phyloP scores from a whole-genome alignment of 192 early-diverging fungal genomes.

The Powellomyces hirtus region DNA sequence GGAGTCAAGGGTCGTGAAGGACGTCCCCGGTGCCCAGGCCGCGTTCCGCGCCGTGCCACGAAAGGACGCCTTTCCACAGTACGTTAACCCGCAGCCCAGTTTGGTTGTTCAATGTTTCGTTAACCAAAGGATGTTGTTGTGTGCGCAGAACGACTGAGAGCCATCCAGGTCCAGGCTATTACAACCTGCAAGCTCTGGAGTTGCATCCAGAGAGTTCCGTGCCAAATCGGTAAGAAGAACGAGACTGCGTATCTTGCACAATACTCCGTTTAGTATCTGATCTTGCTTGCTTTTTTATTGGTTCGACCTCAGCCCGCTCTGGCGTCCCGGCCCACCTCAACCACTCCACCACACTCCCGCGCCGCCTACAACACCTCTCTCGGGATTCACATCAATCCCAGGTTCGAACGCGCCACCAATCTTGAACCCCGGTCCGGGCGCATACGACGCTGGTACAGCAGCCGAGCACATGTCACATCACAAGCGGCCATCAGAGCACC shows the following conservation, averaged over 20 bases:
- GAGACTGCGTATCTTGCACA: too few species aligned
- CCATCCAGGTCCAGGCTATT: too few species aligned
- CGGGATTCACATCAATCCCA: conserved; percentile 22
- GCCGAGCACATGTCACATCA: conserved; percentile 24
- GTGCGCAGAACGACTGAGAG: too few species aligned
- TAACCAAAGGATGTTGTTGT: too few species aligned
- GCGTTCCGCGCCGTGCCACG: conserved; percentile 34
- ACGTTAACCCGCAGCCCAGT: too few species aligned
- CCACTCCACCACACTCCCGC: conserved; percentile 13
- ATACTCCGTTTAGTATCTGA: neutral
- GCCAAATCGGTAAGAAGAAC: too few species aligned
- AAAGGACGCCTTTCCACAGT: neutral
- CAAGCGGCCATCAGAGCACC: neutral
- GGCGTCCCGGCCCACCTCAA: neutral
- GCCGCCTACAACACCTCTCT: conserved; percentile 29
- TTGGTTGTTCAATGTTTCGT: too few species aligned
- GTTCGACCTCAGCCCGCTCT: neutral
- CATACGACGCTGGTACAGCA: conserved; percentile 41
- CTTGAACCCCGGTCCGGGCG: conserved; percentile 39
- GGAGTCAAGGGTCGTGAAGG: conserved; percentile 27
- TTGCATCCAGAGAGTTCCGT: too few species aligned
- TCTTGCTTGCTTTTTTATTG: neutral
- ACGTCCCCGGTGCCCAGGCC: conserved; percentile 33
- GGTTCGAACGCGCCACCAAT: conserved; percentile 14
- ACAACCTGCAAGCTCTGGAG: too few species aligned